Evolutionary conservation across 2,329 filamentous ascomycete genomes (phyloP).

Genomic region (Calonectria naviculata): DNA sequence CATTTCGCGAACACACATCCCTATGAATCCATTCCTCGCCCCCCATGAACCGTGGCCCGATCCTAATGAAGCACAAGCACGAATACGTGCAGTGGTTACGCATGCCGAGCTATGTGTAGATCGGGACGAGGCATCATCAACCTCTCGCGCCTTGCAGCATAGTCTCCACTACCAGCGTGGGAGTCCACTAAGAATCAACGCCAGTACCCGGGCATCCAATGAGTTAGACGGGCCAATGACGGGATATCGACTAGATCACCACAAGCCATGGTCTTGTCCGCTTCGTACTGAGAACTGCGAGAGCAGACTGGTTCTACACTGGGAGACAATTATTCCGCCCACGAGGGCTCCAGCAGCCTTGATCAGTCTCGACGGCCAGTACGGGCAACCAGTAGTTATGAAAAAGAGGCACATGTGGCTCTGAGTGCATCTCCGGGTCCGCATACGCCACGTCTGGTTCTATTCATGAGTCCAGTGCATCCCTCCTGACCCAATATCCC

Average conservation of each 20-base stretch:
- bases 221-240: conserved; percentile 7
- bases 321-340: background rate
- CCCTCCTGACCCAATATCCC: background rate
- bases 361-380: background rate
- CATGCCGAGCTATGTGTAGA: conserved; percentile 15
- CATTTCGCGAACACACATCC: background rate
- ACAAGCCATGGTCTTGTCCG: background rate
- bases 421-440: background rate
- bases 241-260: background rate
- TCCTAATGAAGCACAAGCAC: background rate
- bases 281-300: conserved; percentile 11
- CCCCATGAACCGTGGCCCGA: background rate
- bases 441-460: background rate
- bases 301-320: conserved; percentile 17
- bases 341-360: background rate
- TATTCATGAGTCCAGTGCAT: background rate
- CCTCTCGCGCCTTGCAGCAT: conserved; percentile 26
- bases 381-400: conserved; percentile 1
- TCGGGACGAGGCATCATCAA: conserved; percentile 40
- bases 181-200: conserved; percentile 30
- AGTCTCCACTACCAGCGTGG: conserved; percentile 19
- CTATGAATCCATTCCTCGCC: background rate
- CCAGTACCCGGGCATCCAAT: conserved; percentile 30
- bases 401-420: background rate
- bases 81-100: background rate